A percentile compares a stretch with the other conserved stretches of the same genome.
phyloP scores from a whole-genome alignment of 164 flowering plant species.

The Tinospora cordifolia region DNA sequence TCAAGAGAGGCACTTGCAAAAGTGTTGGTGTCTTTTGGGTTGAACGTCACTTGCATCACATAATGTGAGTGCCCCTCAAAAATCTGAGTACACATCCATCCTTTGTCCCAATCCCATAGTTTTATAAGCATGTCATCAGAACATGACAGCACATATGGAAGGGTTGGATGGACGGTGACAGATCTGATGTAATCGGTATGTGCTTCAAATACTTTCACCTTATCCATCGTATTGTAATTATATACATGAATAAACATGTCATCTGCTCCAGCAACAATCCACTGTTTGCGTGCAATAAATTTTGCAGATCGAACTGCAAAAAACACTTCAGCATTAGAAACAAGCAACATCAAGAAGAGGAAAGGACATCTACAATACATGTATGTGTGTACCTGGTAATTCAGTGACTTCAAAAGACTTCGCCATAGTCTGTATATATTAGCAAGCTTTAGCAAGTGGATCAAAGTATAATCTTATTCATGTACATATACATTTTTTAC shows the following conservation, averaged over 20 bases:
- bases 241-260: conserved; percentile 91
- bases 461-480: too few relatives aligned
- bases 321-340: not conserved
- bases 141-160: conserved; percentile 80
- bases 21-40: conserved; percentile 90
- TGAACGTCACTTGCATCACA: conserved; percentile 93
- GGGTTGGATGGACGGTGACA: conserved; percentile 88
- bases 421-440: conserved; percentile 61
- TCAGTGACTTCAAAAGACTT: conserved; percentile 92
- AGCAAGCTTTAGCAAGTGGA: not conserved
- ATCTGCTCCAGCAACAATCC: conserved; percentile 97
- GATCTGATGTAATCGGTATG: conserved; percentile 85
- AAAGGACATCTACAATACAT: not conserved
- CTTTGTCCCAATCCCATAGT: conserved; percentile 98
- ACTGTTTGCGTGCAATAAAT: conserved; percentile 80
- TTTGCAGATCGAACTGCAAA: conserved; percentile 88
- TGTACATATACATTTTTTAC: too few relatives aligned
- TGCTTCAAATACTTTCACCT: conserved; percentile 88
- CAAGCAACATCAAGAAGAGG: conserved; percentile 3
- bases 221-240: conserved; percentile 93
- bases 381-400: conserved; percentile 54
- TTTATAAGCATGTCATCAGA: conserved; percentile 92
- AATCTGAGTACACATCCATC: conserved; percentile 80
- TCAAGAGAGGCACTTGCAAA: conserved; percentile 98
- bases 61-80: conserved; percentile 95